A percentile compares a stretch with the other conserved stretches of the same genome.
phyloP scores from a whole-genome alignment of 2,329 filamentous ascomycete species.

The Diaporthe capsici region DNA sequence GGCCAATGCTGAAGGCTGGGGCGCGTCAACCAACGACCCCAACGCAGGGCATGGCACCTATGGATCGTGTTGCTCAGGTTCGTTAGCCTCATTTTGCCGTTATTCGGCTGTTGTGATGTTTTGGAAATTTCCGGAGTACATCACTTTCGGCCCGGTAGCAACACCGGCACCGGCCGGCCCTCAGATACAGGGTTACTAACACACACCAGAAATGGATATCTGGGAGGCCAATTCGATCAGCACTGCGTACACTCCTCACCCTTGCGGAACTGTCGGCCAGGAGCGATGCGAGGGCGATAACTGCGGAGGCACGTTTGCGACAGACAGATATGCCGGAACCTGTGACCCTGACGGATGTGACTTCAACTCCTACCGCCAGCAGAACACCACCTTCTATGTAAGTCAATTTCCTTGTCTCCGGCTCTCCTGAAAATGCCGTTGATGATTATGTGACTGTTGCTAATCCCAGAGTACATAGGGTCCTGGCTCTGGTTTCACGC shows the following conservation, averaged over 20 bases:
- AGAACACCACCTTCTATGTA: slow-evolving; percentile 69
- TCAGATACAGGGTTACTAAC: too few species aligned
- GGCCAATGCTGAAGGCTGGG: slow-evolving; percentile 60
- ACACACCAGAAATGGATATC: slow-evolving; percentile 58
- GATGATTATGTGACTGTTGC: neutral
- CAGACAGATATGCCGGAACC: slow-evolving; percentile 66
- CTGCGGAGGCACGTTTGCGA: slow-evolving; percentile 64
- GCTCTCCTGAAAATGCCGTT: neutral
- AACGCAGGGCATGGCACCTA: slow-evolving; percentile 64
- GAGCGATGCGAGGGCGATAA: slow-evolving; percentile 56
- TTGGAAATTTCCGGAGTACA: too few species aligned
- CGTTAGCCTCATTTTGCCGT: too few species aligned
- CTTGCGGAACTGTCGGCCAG: slow-evolving; percentile 63
- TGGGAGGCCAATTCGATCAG: slow-evolving; percentile 75
- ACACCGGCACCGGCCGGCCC: too few species aligned
- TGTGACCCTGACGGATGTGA: slow-evolving; percentile 79
- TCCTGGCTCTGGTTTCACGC: slow-evolving; percentile 64
- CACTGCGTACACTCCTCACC: slow-evolving; percentile 71
- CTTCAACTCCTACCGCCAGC: slow-evolving; percentile 76
- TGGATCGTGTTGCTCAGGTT: slow-evolving; percentile 55
- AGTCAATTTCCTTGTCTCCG: neutral
- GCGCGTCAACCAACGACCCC: slow-evolving; percentile 63
- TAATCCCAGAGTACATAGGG: neutral
- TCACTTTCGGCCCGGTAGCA: too few species aligned
- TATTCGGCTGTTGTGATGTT: too few species aligned